Evolutionary conservation across 345 rosid genomes (phyloP).

Genomic region (Rhodamnia rubescens): DNA sequence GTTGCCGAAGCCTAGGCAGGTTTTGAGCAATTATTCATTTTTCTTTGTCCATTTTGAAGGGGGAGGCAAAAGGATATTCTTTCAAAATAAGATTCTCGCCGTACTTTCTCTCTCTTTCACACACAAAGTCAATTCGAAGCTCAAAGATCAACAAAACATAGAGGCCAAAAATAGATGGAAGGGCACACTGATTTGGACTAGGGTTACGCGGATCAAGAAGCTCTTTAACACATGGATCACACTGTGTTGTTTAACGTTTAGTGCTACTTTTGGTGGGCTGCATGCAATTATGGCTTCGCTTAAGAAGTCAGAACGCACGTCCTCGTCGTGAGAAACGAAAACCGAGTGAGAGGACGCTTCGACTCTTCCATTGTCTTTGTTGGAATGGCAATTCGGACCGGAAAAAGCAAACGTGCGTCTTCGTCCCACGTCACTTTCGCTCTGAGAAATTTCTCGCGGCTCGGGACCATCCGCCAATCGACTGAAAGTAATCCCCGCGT

Average conservation of each 20-base stretch:
- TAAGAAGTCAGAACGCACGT: background rate
- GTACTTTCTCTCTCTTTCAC: background rate
- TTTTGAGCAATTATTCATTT: background rate
- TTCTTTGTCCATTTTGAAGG: background rate
- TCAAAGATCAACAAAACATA: background rate
- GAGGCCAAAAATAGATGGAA: background rate
- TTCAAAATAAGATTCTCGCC: background rate
- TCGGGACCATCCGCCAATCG: background rate
- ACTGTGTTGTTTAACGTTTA: background rate
- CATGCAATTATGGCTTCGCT: background rate
- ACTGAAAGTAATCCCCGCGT: background rate
- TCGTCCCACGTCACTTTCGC: background rate
- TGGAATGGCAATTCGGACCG: background rate
- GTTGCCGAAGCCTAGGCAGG: background rate
- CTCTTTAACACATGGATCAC: background rate
- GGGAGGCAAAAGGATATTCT: background rate
- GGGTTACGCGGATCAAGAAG: background rate
- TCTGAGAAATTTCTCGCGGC: background rate
- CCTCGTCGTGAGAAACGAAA: background rate
- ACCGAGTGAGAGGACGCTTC: background rate
- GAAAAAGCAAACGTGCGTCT: background rate
- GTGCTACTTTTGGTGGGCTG: background rate
- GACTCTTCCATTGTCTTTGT: background rate
- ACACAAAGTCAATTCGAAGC: background rate
- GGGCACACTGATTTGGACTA: background rate